Percentiles rank a stretch among this genome's conserved stretches.
Evolutionary conservation across 1,139 yeast genomes (phyloP).

Genomic region (Saccharomycopsis hybrid): DNA sequence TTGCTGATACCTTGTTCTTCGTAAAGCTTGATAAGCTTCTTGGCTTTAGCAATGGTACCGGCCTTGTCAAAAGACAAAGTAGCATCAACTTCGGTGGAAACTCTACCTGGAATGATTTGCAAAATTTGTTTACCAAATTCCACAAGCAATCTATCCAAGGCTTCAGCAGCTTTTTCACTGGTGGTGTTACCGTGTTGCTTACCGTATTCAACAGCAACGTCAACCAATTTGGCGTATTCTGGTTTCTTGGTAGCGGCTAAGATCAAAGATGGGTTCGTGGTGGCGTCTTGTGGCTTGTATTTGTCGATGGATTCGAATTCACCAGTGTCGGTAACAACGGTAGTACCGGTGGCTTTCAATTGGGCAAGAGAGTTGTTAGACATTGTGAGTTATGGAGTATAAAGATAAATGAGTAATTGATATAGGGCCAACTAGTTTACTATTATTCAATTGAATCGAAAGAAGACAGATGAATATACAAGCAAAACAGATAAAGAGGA

Average conservation of each 20-base stretch:
- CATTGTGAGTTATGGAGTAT: no score
- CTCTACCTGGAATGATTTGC: slow-evolving; percentile 97
- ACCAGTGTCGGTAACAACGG: slow-evolving; percentile 97
- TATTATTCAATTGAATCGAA: no score
- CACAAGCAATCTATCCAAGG: slow-evolving; percentile 87
- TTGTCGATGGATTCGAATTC: slow-evolving; percentile 97
- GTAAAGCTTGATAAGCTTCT: slow-evolving; percentile 79
- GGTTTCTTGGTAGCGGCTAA: slow-evolving; percentile 92
- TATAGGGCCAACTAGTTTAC: no score
- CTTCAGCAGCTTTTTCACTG: slow-evolving; percentile 63
- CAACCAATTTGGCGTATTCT: slow-evolving; percentile 84
- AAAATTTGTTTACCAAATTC: slow-evolving; percentile 95
- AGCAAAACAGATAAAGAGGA: no score
- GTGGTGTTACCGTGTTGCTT: slow-evolving; percentile 48
- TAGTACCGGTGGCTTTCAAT: slow-evolving; percentile 92
- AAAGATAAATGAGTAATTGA: no score
- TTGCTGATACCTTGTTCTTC: slow-evolving; percentile 74
- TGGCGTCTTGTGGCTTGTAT: slow-evolving; percentile 98
- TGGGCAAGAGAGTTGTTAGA: slow-evolving; percentile 75
- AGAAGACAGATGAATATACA: no score
- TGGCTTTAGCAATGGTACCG: slow-evolving; percentile 88
- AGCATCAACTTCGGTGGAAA: slow-evolving; percentile 98
- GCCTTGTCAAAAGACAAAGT: slow-evolving; percentile 93
- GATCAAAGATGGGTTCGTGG: slow-evolving; percentile 97
- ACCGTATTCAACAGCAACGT: slow-evolving; percentile 84